A percentile compares a stretch with the other conserved stretches of the same genome.
Conservation (phyloP, 106 monocot genomes). For the Posidonia australis region DNA sequence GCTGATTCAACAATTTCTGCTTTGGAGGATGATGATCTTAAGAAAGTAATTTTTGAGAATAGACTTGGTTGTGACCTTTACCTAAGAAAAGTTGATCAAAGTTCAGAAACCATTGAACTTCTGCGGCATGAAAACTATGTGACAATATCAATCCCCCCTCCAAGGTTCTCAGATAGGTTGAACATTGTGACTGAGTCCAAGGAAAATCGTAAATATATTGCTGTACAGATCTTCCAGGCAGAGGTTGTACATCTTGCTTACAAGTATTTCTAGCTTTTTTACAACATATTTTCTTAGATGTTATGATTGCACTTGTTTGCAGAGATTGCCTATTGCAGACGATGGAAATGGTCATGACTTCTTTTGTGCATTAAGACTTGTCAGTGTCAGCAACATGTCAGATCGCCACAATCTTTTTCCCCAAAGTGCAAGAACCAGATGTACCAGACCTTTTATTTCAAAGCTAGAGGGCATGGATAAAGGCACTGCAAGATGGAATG, state of each 20-base stretch:
- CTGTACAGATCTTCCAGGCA: constrained; percentile 69
- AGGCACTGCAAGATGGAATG: constrained; percentile 83
- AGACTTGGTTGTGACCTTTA: constrained; percentile 82
- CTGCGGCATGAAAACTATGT: constrained; percentile 39
- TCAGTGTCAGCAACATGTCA: constrained; percentile 46
- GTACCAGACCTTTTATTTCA: constrained; percentile 46
- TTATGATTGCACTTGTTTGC: constrained; percentile 11
- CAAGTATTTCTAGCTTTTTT: not conserved
- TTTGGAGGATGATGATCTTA: constrained; percentile 83
- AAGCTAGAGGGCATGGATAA: constrained; percentile 13
- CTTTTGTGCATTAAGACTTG: constrained; percentile 83
- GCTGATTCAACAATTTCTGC: constrained; percentile 45
- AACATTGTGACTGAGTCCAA: constrained; percentile 44
- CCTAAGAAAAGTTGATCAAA: constrained; percentile 46
- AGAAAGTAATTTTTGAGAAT: constrained; percentile 72
- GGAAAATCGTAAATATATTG: constrained; percentile 62
- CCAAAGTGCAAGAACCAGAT: constrained; percentile 95
- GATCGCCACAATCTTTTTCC: constrained; percentile 80
- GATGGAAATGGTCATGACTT: constrained; percentile 84
- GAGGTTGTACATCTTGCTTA: constrained; percentile 30
- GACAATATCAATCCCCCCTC: constrained; percentile 57
- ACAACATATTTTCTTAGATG: not conserved
- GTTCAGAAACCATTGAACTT: constrained; percentile 36
- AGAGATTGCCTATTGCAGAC: constrained; percentile 70
- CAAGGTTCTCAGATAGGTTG: constrained; percentile 67